Evolutionary conservation across 495 filamentous ascomycete genomes (phyloP).

Genomic region (Aspergillus leporis): DNA sequence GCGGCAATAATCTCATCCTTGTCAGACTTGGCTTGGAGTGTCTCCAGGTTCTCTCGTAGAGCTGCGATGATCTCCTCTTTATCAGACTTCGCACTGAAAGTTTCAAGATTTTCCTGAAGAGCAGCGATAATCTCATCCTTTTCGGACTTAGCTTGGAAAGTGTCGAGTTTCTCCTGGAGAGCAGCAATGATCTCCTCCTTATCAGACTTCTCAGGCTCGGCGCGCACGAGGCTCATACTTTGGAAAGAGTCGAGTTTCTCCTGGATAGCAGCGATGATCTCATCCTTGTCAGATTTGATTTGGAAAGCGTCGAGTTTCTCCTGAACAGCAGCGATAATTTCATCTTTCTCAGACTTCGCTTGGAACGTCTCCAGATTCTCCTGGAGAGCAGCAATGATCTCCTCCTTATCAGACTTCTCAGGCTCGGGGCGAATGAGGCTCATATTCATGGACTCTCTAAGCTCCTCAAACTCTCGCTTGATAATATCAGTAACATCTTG

Average conservation of each 20-base stretch:
- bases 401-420: constrained; percentile 39
- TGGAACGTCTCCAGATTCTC: constrained; percentile 65
- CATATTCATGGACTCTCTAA: constrained; percentile 58
- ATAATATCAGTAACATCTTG: constrained; percentile 50
- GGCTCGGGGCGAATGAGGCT: constrained; percentile 39
- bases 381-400: constrained; percentile 64
- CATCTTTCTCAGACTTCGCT: constrained; percentile 36
- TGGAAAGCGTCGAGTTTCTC: constrained; percentile 68
- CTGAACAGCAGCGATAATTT: constrained; percentile 65
- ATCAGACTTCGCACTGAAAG: constrained; percentile 63
- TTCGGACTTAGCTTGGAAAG: constrained; percentile 41
- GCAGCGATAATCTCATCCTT: constrained; percentile 65
- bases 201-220: constrained; percentile 24
- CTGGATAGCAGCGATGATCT: constrained; percentile 64
- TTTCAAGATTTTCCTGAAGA: constrained; percentile 65
- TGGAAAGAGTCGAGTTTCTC: constrained; percentile 65
- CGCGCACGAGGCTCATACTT: constrained; percentile 18
- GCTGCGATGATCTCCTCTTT: constrained; percentile 65
- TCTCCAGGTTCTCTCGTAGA: constrained; percentile 63
- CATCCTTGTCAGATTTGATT: constrained; percentile 60
- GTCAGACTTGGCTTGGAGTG: constrained; percentile 43
- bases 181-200: constrained; percentile 65
- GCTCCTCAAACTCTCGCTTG: constrained; percentile 72
- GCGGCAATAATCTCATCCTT: constrained; percentile 65
- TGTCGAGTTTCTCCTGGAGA: constrained; percentile 63